Percentiles rank a stretch among this genome's conserved stretches.
Conservation (phyloP, 1,284 basidiomycete genomes). For the Coriolopsis trogii region DNA sequence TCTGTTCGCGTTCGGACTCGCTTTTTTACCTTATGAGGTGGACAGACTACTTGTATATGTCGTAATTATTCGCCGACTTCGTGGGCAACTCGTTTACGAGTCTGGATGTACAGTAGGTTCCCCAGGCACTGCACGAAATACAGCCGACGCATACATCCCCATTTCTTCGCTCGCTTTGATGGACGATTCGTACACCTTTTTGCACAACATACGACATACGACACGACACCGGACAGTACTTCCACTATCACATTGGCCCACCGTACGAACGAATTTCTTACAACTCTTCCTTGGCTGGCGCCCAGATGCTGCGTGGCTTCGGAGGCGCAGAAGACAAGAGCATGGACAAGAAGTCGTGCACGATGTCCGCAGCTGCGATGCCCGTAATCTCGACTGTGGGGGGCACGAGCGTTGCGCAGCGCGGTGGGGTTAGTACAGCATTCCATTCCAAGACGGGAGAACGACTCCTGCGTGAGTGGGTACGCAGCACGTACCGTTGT, state of each 20-base stretch:
- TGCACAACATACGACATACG: too few species aligned
- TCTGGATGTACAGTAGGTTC: conserved; percentile 23
- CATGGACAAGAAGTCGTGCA: conserved; percentile 71
- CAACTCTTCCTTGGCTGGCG: conserved; percentile 30
- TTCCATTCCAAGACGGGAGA: neutral
- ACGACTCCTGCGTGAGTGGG: too few species aligned
- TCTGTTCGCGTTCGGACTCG: neutral
- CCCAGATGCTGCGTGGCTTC: conserved; percentile 22
- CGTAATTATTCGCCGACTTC: conserved; percentile 23
- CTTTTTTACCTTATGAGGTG: conserved; percentile 1
- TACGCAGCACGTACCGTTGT: conserved; percentile 55
- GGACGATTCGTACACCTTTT: too few species aligned
- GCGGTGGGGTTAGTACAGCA: neutral
- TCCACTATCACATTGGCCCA: too few species aligned
- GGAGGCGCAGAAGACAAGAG: conserved; percentile 47
- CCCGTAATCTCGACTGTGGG: conserved; percentile 69
- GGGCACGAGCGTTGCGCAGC: too few species aligned
- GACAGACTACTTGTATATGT: conserved; percentile 9
- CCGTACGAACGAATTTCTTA: conserved; percentile 12
- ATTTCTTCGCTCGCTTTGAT: too few species aligned
- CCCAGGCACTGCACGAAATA: conserved; percentile 2
- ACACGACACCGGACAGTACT: too few species aligned
- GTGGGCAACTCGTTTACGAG: conserved; percentile 16
- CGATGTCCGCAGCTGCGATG: conserved; percentile 71
- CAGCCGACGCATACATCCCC: conserved; percentile 1